Evolutionary conservation across 805 yeast species (phyloP).

Genomic region (Blastobotrys peoriensis): DNA sequence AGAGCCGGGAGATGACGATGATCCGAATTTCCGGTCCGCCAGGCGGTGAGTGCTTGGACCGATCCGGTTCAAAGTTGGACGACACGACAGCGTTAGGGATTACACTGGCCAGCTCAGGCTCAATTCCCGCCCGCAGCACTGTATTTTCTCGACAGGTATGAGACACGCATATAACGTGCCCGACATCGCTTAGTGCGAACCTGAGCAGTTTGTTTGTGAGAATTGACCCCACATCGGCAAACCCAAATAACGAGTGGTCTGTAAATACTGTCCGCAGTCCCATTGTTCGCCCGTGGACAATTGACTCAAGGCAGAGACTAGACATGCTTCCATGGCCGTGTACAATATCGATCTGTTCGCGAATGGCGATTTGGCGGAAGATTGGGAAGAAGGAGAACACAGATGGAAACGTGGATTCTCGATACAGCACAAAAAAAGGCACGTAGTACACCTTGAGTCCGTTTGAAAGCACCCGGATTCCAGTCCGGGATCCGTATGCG

Average conservation of each 20-base stretch:
- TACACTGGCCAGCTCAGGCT: conserved; percentile 74
- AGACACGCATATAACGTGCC: conserved; percentile 93
- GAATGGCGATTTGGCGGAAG: conserved; percentile 71
- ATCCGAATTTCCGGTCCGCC: conserved; percentile 59
- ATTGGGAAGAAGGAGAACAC: conserved; percentile 85
- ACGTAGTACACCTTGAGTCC: conserved; percentile 91
- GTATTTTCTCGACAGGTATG: conserved; percentile 96
- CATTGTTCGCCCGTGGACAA: conserved; percentile 89
- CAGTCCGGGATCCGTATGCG: conserved; percentile 74
- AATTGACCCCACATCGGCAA: conserved; percentile 76
- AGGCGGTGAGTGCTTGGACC: conserved; percentile 26
- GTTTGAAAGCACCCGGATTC: conserved; percentile 75
- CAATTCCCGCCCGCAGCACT: conserved; percentile 75
- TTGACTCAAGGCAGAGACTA: conserved; percentile 80
- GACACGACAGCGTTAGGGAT: conserved; percentile 97
- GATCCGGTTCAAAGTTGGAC: conserved; percentile 54
- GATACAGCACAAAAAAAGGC: conserved; percentile 71
- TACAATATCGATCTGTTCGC: conserved; percentile 82
- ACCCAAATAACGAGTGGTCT: conserved; percentile 94
- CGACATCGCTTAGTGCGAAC: conserved; percentile 78
- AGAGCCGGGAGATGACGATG: conserved; percentile 84
- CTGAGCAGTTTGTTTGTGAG: conserved; percentile 80
- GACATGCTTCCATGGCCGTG: conserved; percentile 95
- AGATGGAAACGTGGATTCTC: conserved; percentile 84
- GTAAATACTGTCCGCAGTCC: conserved; percentile 89